Evolutionary conservation across 139 green algal species (phyloP), one percentile per base, ranked within the genome.

Genomic region (Chlamydomonas asymmetrica): DNA sequence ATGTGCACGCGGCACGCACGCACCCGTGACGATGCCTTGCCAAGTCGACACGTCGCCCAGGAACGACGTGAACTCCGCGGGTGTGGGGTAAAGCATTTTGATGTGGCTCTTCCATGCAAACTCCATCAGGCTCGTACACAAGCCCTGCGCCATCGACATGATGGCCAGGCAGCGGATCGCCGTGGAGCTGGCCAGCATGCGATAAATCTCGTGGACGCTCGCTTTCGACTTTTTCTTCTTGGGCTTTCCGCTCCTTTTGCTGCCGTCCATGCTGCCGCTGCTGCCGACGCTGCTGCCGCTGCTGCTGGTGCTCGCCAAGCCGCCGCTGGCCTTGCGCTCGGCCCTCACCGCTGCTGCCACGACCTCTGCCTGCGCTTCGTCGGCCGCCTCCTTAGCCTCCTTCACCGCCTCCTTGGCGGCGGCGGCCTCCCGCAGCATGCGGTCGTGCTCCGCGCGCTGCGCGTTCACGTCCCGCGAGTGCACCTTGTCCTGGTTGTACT

Each of bases 101-200:
- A 98, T 88, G 80, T 98, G 91, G 57, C 81, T 87, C 87, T 98
- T 98, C 92, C 92, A 98, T 0, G 91, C 85, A 69, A 97, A 91
- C 82, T 98, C 93, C 74, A 98, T 90, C 37, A 98, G 77, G 73
- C 88, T 95, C 74, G 85, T 92, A 85, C 81, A 92, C 48, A 98
- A 80, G 34, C 93, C 93, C 80, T 95, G 76, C 2, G 93, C 88
- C 45, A 98, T 61, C 0, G 88, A 90, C 94, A 98, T 98, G 27
- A 97, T 66, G 4, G 92, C 93, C 67, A 98, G 83, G 85, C 88
- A 97, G 49, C 90, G 89, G 48, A 98, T 95, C 77, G 94, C 86
- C 32, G 90, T 83, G 0, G 83, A 92, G 20, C 71, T 68, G 1
- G 76, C 62, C 60, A 98, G 79, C 52, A 92, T 92, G 18, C 71